Evolutionary conservation across 257 asterid genomes (phyloP).

Genomic region (Capsicum chinense): DNA sequence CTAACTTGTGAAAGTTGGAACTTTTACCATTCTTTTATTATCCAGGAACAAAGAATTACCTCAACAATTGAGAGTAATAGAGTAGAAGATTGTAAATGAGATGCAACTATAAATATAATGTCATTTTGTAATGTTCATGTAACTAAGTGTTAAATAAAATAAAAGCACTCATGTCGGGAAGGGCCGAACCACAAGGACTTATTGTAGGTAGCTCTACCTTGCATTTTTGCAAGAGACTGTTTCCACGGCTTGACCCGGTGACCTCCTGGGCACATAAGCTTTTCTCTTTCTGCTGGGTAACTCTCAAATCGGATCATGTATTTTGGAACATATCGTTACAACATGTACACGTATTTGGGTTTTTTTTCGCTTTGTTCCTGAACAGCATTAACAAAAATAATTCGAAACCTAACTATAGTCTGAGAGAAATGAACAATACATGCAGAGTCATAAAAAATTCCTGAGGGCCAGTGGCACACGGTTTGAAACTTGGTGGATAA

Average conservation of each 20-base stretch:
- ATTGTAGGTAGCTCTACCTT: too few relatives aligned
- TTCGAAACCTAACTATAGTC: neutral
- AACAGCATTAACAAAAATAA: neutral
- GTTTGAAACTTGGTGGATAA: neutral
- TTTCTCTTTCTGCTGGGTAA: neutral
- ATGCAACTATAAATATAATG: neutral
- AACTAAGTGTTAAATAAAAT: neutral
- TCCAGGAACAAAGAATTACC: constrained; percentile 13
- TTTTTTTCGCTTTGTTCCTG: neutral
- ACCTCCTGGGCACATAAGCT: too few relatives aligned
- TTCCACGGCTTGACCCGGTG: too few relatives aligned
- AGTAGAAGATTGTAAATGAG: constrained; percentile 1
- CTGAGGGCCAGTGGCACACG: neutral
- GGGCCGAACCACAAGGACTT: too few relatives aligned
- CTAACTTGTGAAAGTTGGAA: constrained; percentile 24
- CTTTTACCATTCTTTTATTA: neutral
- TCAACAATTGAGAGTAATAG: neutral
- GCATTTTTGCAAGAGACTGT: too few relatives aligned
- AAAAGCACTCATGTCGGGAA: neutral
- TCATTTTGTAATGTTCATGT: neutral
- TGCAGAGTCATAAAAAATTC: neutral
- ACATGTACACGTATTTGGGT: neutral
- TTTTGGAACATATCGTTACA: neutral
- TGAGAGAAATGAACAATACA: neutral
- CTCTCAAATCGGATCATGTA: neutral